These are phyloP conservation scores for Debaryomyces prosopidis DNA, from an alignment of 805 yeast genomes.

Conservation along the genomic window DNA sequence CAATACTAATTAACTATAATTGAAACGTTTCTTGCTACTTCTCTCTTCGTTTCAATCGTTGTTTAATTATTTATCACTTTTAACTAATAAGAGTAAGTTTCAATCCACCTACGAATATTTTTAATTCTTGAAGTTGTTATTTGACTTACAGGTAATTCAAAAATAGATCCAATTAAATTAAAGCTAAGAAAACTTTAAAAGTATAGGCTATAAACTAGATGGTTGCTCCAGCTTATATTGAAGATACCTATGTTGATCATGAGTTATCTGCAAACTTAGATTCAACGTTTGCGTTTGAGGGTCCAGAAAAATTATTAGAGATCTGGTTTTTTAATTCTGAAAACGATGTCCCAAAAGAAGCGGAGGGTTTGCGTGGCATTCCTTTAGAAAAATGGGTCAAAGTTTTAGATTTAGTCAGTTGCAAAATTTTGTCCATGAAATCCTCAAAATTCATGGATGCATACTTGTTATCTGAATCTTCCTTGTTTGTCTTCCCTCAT, in stretches of 20 bases:
- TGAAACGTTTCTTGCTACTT: slow-evolving; percentile 51
- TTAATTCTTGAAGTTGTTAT: no score
- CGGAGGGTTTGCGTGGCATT: slow-evolving; percentile 60
- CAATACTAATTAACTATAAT: slow-evolving; percentile 10
- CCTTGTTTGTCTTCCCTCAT: slow-evolving; percentile 85
- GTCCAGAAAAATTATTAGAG: slow-evolving; percentile 92
- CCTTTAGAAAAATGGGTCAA: slow-evolving; percentile 68
- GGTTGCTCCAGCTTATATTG: slow-evolving; percentile 45
- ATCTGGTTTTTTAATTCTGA: slow-evolving; percentile 75
- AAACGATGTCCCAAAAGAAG: slow-evolving; percentile 32
- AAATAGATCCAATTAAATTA: background rate
- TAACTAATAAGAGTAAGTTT: slow-evolving; percentile 38
- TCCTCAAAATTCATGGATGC: slow-evolving; percentile 71
- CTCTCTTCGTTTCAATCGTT: slow-evolving; percentile 43
- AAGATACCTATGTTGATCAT: slow-evolving; percentile 67
- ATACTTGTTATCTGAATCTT: slow-evolving; percentile 83
- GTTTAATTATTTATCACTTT: slow-evolving; percentile 15
- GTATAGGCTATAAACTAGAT: slow-evolving; percentile 14
- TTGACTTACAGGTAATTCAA: no score
- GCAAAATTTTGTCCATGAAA: slow-evolving; percentile 83
- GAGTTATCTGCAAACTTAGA: slow-evolving; percentile 77
- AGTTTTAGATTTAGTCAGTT: slow-evolving; percentile 77
- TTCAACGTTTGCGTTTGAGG: slow-evolving; percentile 92
- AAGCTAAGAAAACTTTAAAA: background rate
- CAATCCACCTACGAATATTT: slow-evolving; percentile 28